These are phyloP conservation scores for Ophiostoma sp. DNA, from an alignment of 2,329 filamentous ascomycete species.

Conservation along the genomic window DNA sequence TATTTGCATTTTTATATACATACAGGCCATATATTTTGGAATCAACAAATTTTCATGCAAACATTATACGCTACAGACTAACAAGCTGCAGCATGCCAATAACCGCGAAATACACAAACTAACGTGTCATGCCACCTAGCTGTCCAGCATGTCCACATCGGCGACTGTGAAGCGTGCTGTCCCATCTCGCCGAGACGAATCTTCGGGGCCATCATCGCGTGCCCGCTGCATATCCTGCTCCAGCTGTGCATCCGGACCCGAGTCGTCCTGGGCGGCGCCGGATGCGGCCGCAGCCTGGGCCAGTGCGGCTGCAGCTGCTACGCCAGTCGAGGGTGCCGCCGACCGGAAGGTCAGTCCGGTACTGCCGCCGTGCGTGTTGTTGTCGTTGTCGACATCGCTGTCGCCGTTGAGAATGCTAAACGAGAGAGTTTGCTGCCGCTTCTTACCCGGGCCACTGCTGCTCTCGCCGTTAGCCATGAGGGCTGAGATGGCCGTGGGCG, in stretches of 20 bases:
- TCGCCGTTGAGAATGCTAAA: slow-evolving; percentile 28
- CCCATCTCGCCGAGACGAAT: not conserved
- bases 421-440: slow-evolving; percentile 29
- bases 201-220: slow-evolving; percentile 10
- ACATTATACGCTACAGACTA: not conserved
- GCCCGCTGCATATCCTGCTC: slow-evolving; percentile 29
- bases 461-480: slow-evolving; percentile 23
- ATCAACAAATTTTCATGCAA: not conserved
- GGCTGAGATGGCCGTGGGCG: slow-evolving; percentile 27
- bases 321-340: slow-evolving; percentile 16
- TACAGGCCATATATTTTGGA: not conserved
- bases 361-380: not conserved
- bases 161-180: not conserved
- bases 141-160: slow-evolving; percentile 26
- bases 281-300: slow-evolving; percentile 28
- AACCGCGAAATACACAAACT: not conserved
- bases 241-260: slow-evolving; percentile 30
- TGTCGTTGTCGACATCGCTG: not conserved
- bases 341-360: not conserved
- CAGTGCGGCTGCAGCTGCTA: slow-evolving; percentile 26
- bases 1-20: not conserved
- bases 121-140: not conserved
- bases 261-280: slow-evolving; percentile 17
- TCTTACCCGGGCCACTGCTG: slow-evolving; percentile 4
- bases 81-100: not conserved